phyloP scores from a whole-genome alignment of 2,329 filamentous ascomycete species.

The Endothia cerciana region DNA sequence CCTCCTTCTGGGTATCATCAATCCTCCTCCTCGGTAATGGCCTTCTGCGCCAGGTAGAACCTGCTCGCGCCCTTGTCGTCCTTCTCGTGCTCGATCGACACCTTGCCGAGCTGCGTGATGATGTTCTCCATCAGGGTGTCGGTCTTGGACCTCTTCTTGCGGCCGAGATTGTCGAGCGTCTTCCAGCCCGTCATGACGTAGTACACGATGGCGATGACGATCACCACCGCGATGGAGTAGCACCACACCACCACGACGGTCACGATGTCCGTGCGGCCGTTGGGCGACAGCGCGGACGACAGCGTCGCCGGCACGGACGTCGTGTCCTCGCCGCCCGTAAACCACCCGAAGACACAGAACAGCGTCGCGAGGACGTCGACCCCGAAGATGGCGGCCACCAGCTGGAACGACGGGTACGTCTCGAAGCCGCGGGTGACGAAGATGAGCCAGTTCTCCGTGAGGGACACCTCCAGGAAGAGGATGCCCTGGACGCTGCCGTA shows the following conservation, averaged over 20 bases:
- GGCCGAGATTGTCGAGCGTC: slow-evolving; percentile 64
- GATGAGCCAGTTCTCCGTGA: slow-evolving; percentile 79
- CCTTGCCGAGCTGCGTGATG: slow-evolving; percentile 66
- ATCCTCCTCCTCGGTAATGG: slow-evolving; percentile 31
- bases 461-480: slow-evolving; percentile 72
- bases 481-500: slow-evolving; percentile 75
- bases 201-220: slow-evolving; percentile 69
- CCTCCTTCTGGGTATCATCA: not conserved
- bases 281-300: slow-evolving; percentile 41
- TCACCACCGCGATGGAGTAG: slow-evolving; percentile 66
- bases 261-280: slow-evolving; percentile 55
- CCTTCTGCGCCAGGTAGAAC: slow-evolving; percentile 38
- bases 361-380: slow-evolving; percentile 74
- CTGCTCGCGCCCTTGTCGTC: slow-evolving; percentile 51
- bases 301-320: slow-evolving; percentile 38
- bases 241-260: slow-evolving; percentile 68
- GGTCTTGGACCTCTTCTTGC: slow-evolving; percentile 62
- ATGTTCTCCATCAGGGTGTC: slow-evolving; percentile 70
- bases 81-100: slow-evolving; percentile 61
- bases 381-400: slow-evolving; percentile 70
- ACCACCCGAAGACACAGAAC: slow-evolving; percentile 77
- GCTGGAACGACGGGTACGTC: slow-evolving; percentile 76
- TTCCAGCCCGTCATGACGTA: slow-evolving; percentile 61
- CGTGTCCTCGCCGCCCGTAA: slow-evolving; percentile 55
- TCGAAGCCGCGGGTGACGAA: slow-evolving; percentile 75